These are phyloP conservation scores for Daldinia sp. DNA, from an alignment of 2,329 filamentous ascomycete species.

Conservation along the genomic window DNA sequence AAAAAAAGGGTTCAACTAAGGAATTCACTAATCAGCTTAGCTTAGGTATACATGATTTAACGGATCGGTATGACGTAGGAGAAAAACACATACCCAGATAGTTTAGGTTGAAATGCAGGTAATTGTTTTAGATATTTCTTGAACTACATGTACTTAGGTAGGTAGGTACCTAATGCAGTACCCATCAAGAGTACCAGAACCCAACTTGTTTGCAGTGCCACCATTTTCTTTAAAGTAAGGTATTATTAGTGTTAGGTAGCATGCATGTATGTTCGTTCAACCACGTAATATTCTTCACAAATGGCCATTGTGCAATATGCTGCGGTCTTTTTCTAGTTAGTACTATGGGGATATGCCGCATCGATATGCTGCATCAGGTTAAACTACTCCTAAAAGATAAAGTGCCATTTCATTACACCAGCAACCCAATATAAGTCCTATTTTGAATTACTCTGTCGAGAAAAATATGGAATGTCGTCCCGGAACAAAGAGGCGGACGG, in stretches of 20 bases:
- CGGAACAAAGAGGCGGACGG: constrained; percentile 11
- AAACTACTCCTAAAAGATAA: background rate
- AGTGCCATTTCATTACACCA: background rate
- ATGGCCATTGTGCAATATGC: background rate
- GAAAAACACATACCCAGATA: background rate
- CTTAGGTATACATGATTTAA: background rate
- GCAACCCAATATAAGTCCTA: background rate
- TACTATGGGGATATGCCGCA: constrained; percentile 1
- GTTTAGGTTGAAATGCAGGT: constrained; percentile 4
- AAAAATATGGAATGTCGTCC: constrained; percentile 11
- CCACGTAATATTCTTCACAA: background rate
- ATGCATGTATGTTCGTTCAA: constrained; percentile 6
- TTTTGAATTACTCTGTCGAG: background rate
- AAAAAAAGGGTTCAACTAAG: background rate
- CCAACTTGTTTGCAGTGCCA: background rate
- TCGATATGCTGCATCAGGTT: background rate
- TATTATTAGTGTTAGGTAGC: background rate
- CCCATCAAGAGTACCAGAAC: background rate
- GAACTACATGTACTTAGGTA: no score
- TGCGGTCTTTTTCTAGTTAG: constrained; percentile 5
- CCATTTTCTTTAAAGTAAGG: constrained; percentile 7
- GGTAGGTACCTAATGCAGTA: background rate
- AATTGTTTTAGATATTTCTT: background rate
- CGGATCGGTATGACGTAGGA: background rate
- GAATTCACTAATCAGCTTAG: background rate